Evolutionary conservation across 306 rosid genomes (phyloP).

Genomic region (Cotoneaster glaucophyllus): DNA sequence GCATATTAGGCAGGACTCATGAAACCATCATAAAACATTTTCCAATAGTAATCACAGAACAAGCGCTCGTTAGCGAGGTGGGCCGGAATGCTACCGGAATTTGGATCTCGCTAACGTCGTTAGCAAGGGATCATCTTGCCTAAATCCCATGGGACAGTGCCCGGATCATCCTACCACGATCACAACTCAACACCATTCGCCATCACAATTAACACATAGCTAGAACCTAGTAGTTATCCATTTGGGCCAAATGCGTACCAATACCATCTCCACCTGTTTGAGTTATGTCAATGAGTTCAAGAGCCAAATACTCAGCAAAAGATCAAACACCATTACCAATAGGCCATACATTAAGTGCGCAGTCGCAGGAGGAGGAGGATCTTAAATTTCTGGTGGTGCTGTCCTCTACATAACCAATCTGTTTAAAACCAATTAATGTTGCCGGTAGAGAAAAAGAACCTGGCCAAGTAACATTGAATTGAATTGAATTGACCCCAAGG

Average conservation of each 20-base stretch:
- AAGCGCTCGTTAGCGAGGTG: not conserved
- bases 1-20: slow-evolving; percentile 43
- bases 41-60: slow-evolving; percentile 35
- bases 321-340: too few species aligned
- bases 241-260: slow-evolving; percentile 58
- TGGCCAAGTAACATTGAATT: slow-evolving; percentile 21
- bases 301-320: not conserved
- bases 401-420: not conserved
- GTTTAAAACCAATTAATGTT: too few species aligned
- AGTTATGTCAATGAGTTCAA: not conserved
- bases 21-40: slow-evolving; percentile 31
- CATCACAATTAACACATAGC: too few species aligned
- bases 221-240: slow-evolving; percentile 16
- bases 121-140: too few species aligned
- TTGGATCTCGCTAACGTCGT: slow-evolving; percentile 13
- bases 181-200: too few species aligned
- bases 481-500: slow-evolving; percentile 20
- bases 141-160: too few species aligned
- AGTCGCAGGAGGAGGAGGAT: not conserved
- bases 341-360: too few species aligned
- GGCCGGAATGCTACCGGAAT: not conserved
- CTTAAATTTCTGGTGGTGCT: slow-evolving; percentile 22
- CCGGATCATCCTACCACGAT: too few species aligned
- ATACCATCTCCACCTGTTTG: slow-evolving; percentile 33
- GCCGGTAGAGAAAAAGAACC: slow-evolving; percentile 22